Evolutionary conservation across 1,139 yeast species (phyloP), one percentile per base, ranked within the genome.

Genomic region (Ogataea hybrid): DNA sequence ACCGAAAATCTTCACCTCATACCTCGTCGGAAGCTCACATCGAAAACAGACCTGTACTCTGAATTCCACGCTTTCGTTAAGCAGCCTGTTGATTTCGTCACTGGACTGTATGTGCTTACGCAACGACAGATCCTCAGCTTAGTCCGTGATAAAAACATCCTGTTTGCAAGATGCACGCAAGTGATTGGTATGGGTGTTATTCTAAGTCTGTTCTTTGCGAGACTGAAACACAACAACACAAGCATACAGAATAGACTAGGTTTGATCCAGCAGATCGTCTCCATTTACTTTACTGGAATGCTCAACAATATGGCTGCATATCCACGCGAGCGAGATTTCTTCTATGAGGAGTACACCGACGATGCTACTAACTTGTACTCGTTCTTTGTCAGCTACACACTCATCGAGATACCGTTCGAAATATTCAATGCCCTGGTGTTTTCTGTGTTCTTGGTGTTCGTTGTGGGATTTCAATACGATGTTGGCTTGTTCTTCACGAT

Each of bases 321-420:
- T 58, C 95, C 95, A 2, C 60, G 68, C 12, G 95, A 87, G 54
- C 68, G 90, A 49, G 75, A 82, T 49, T 77, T 83, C 37, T 87
- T 87, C 59, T 86, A 84, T 56, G 85, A 84, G 47, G 96, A 88
- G 56, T 81, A 77, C 53, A 75, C 75, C 47, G 96, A 87, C 59
- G 81, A 81, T 28, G 77, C 84, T 2, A 84, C 86, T 55, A 84
- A 86, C 0, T 74, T 79, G 6, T 56, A 72, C 4, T 83, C 88
- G 6, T 87, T 87, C 58, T 80, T 81, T 53, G 45, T 74, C 11
- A 73, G 84, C 6, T 87, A 87, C 58, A 65, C 84, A 40, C 55
- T 81, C 1, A 69, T 84, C 45, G 96, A 86, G 54, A 48, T 84
- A n/a, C 95, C 92, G 0, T 75, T 84, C 47, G 95, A 87, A 54